A percentile compares a stretch with the other conserved stretches of the same genome.
These are phyloP conservation scores for Biscogniauxia marginata DNA, from an alignment of 2,329 filamentous ascomycete species.

Conservation along the genomic window DNA sequence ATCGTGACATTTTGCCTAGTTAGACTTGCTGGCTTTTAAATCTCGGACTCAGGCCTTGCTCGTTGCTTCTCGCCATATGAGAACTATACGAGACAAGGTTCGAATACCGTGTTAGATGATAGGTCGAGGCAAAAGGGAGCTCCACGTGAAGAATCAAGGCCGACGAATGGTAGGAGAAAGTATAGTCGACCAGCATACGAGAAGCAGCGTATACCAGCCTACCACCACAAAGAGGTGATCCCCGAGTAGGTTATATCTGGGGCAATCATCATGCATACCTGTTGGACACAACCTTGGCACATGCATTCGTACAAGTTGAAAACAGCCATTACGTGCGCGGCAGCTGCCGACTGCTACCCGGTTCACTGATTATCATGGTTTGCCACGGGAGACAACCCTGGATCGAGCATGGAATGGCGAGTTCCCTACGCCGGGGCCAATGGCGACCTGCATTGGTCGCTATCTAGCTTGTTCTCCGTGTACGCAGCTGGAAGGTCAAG, in stretches of 20 bases:
- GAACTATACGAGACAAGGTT: conserved; percentile 1
- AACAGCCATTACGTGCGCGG: too few species aligned
- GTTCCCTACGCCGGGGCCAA: conserved; percentile 7
- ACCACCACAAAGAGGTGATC: conserved; percentile 11
- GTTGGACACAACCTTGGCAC: background rate
- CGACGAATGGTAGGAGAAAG: conserved; percentile 11
- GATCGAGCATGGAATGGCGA: background rate
- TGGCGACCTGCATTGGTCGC: conserved; percentile 16
- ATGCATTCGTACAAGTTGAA: too few species aligned
- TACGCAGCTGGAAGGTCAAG: conserved; percentile 20
- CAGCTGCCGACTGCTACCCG: background rate
- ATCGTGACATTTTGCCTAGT: conserved; percentile 21
- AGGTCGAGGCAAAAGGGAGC: conserved; percentile 26
- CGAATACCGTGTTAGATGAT: conserved; percentile 5
- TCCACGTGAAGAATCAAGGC: conserved; percentile 19
- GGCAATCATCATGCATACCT: conserved; percentile 1
- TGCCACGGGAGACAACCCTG: background rate
- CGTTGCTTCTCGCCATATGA: conserved; percentile 1
- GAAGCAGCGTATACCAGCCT: conserved; percentile 22
- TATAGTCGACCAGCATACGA: conserved; percentile 10
- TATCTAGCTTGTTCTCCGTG: conserved; percentile 23
- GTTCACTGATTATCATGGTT: background rate
- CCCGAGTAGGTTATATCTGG: background rate
- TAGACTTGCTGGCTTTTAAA: conserved; percentile 22
- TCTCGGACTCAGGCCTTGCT: conserved; percentile 1